phyloP scores from a whole-genome alignment of 2,329 filamentous ascomycete species.

The Ophiocordyceps polyrhachis-furcata region DNA sequence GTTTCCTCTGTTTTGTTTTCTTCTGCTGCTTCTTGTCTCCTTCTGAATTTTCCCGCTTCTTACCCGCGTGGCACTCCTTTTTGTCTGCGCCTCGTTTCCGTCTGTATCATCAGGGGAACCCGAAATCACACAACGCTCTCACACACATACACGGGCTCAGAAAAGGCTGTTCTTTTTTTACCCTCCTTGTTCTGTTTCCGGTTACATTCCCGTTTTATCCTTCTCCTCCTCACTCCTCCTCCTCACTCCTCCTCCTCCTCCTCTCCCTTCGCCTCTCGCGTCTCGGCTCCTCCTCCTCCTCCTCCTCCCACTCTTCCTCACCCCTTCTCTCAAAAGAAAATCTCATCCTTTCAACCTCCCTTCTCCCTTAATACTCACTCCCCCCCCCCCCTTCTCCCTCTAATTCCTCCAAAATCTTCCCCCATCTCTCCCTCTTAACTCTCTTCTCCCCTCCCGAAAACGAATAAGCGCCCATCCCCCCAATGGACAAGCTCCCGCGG shows the following conservation, averaged over 20 bases:
- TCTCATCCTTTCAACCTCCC: not conserved
- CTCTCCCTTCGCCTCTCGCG: not conserved
- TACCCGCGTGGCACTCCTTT: no score
- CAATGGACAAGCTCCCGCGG: constrained; percentile 24
- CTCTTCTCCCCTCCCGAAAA: no score
- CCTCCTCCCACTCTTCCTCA: not conserved
- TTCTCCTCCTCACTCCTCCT: not conserved
- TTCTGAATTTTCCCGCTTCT: no score
- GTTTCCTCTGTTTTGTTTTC: no score
- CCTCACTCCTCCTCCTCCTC: not conserved
- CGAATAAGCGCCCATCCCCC: not conserved
- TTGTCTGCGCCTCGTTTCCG: no score
- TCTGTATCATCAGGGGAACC: no score
- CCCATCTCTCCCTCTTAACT: not conserved
- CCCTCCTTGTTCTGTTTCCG: not conserved
- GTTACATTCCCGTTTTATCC: not conserved
- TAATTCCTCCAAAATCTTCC: not conserved
- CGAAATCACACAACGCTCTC: no score
- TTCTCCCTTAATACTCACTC: not conserved
- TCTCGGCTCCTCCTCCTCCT: not conserved
- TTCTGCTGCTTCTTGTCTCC: no score
- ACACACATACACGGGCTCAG: no score
- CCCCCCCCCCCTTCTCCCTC: not conserved
- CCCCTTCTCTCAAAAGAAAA: no score
- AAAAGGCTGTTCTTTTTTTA: not conserved